Evolutionary conservation across 164 flowering plant genomes (phyloP), one percentile per base, ranked within the genome.

Genomic region (Kingdonia uniflora): DNA sequence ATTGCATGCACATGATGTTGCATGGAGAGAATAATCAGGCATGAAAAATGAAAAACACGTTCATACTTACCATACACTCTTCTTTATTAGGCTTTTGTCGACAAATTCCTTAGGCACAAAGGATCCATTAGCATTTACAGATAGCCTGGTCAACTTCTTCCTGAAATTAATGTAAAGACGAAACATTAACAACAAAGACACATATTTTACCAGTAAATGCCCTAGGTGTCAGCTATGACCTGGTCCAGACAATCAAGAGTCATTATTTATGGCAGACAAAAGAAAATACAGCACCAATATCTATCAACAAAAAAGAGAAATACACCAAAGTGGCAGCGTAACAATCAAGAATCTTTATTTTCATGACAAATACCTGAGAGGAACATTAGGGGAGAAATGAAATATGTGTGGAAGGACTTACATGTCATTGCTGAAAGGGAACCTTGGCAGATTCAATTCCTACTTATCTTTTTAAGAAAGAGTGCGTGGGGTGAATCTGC

Each of bases 111-210:
- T 88, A 8, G 97, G 73, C 22, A 88, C 48, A 55, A 72, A 17
- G 14, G 82, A 66, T 40, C 97, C 99, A 74, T 88, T 88, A 33
- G 99, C 96, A 80, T 69, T 79, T 48, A 92, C 81, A 51, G 95
- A 81, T n/a, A 92, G 65, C 19, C 79, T 64, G n/a, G 97, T 81
- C 65, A 80, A 61, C 76, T 79, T 84, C 69, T 82, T 81, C 65
- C 99, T 92, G 87, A 63, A 66, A 60, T 29, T 43, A 24, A 54
- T 19, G 6, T 26, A 47, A 24, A n/a, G n/a, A n/a, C n/a, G n/a
- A n/a, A n/a, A n/a, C n/a, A n/a, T n/a, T n/a, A n/a, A n/a, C n/a
- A n/a, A n/a, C n/a, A n/a, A n/a, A n/a, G n/a, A n/a, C n/a, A n/a
- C n/a, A n/a, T n/a, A n/a, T n/a, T n/a, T n/a, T n/a, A n/a, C n/a